Evolutionary conservation across 805 yeast species (phyloP).

Genomic region (Myxozyma melibiosi): DNA sequence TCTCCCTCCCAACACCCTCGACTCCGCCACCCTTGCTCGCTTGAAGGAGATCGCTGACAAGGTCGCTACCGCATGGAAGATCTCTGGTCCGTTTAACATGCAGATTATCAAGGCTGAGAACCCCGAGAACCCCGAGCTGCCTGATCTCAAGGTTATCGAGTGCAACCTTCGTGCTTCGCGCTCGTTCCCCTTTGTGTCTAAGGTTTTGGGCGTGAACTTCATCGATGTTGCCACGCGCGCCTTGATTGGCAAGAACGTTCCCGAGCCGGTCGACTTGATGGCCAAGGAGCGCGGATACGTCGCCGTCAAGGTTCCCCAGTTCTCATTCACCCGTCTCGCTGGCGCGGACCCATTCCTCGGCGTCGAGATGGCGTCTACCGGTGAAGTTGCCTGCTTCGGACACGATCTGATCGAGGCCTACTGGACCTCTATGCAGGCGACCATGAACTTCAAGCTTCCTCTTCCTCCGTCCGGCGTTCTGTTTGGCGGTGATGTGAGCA

Average conservation of each 20-base stretch:
- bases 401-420: slow-evolving; percentile 82
- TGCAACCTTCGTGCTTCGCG: slow-evolving; percentile 98
- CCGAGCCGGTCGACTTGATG: slow-evolving; percentile 85
- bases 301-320: slow-evolving; percentile 97
- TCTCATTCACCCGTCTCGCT: slow-evolving; percentile 95
- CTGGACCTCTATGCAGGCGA: slow-evolving; percentile 96
- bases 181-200: slow-evolving; percentile 98
- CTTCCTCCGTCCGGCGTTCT: slow-evolving; percentile 85
- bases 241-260: slow-evolving; percentile 67
- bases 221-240: slow-evolving; percentile 94
- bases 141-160: slow-evolving; percentile 90
- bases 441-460: slow-evolving; percentile 96
- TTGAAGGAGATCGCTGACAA: slow-evolving; percentile 87
- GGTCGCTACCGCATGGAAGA: slow-evolving; percentile 91
- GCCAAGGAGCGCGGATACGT: slow-evolving; percentile 68
- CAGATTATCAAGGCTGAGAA: slow-evolving; percentile 84
- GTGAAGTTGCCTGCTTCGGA: slow-evolving; percentile 98
- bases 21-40: slow-evolving; percentile 65
- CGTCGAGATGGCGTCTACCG: slow-evolving; percentile 99
- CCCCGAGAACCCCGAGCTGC: slow-evolving; percentile 57
- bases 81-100: slow-evolving; percentile 98
- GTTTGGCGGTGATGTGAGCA: slow-evolving; percentile 89
- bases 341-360: slow-evolving; percentile 99
- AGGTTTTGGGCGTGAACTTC: slow-evolving; percentile 92
- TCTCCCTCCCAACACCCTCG: slow-evolving; percentile 84